Evolutionary conservation across 371 early-diverging fungal species (phyloP).

Genomic region (Syncephalastrum sp.): DNA sequence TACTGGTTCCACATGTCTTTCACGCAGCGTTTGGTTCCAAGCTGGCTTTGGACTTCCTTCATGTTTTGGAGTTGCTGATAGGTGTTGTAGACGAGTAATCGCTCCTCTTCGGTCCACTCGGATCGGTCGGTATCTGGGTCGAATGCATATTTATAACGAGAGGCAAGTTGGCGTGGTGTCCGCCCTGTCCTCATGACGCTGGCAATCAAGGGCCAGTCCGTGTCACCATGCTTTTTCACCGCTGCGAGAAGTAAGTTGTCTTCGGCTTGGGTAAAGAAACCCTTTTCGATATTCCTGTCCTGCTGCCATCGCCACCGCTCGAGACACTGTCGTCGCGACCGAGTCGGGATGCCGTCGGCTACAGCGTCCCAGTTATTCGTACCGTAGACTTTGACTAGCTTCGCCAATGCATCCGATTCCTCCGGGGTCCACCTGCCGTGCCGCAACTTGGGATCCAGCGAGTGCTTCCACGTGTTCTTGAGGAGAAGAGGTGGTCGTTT

Average conservation of each 20-base stretch:
- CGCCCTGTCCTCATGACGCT: slow-evolving; percentile 16
- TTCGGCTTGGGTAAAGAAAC: slow-evolving; percentile 29
- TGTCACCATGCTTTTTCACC: slow-evolving; percentile 33
- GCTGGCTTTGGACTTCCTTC: slow-evolving; percentile 19
- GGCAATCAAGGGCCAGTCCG: background rate
- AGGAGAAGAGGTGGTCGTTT: slow-evolving; percentile 18
- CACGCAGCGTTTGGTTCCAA: slow-evolving; percentile 20
- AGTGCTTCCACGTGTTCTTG: slow-evolving; percentile 24
- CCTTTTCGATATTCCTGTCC: slow-evolving; percentile 10
- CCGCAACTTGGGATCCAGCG: slow-evolving; percentile 29
- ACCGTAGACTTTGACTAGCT: slow-evolving; percentile 15
- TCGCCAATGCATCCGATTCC: slow-evolving; percentile 19
- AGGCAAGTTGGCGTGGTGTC: slow-evolving; percentile 38
- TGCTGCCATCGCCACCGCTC: slow-evolving; percentile 45
- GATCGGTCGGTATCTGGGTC: slow-evolving; percentile 34
- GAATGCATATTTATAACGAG: slow-evolving; percentile 36
- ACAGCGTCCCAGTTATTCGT: slow-evolving; percentile 20
- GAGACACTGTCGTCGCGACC: slow-evolving; percentile 35
- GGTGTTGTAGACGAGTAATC: slow-evolving; percentile 9
- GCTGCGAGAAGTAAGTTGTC: slow-evolving; percentile 27
- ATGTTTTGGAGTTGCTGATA: slow-evolving; percentile 15
- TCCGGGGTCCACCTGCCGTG: slow-evolving; percentile 35
- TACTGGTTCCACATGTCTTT: slow-evolving; percentile 48
- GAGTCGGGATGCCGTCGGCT: slow-evolving; percentile 17
- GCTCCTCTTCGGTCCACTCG: slow-evolving; percentile 37